Evolutionary conservation across 371 early-diverging fungal species (phyloP).

Genomic region (Rhizopus stolonifer): DNA sequence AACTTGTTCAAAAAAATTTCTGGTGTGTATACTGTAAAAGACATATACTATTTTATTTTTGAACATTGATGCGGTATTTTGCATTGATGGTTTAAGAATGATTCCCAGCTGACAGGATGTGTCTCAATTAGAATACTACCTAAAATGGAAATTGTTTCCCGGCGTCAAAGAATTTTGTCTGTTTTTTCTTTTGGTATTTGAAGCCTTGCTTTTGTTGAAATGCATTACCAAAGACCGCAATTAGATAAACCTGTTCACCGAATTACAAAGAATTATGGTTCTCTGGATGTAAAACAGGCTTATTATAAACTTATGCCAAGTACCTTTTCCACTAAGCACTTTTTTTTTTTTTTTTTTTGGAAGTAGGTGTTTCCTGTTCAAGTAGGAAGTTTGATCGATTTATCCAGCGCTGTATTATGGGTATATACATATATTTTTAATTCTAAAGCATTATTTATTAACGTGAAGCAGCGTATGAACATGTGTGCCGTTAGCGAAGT

Average conservation of each 20-base stretch:
- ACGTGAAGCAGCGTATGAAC: slow-evolving; percentile 41
- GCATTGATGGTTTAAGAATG: too few relatives aligned
- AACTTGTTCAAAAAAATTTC: too few relatives aligned
- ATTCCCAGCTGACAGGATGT: too few relatives aligned
- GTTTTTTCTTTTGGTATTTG: not conserved
- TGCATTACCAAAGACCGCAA: not conserved
- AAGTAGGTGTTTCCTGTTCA: slow-evolving; percentile 22
- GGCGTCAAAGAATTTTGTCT: not conserved
- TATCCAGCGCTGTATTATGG: slow-evolving; percentile 18
- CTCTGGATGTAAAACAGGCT: slow-evolving; percentile 16
- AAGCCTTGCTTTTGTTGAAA: not conserved
- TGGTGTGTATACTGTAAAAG: too few relatives aligned
- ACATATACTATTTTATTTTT: too few relatives aligned
- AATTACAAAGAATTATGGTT: slow-evolving; percentile 21
- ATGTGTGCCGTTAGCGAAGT: slow-evolving; percentile 39
- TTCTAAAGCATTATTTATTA: not conserved
- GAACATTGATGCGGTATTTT: too few relatives aligned
- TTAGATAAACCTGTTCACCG: slow-evolving; percentile 24
- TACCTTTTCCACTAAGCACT: not conserved
- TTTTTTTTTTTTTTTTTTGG: not conserved
- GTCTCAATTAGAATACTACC: too few relatives aligned
- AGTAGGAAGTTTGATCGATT: slow-evolving; percentile 7
- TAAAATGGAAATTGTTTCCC: too few relatives aligned
- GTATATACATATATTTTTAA: slow-evolving; percentile 4
- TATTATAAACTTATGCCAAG: too few relatives aligned